Evolutionary conservation across 2,329 filamentous ascomycete species (phyloP).

Genomic region (Stylonectria norvegica): DNA sequence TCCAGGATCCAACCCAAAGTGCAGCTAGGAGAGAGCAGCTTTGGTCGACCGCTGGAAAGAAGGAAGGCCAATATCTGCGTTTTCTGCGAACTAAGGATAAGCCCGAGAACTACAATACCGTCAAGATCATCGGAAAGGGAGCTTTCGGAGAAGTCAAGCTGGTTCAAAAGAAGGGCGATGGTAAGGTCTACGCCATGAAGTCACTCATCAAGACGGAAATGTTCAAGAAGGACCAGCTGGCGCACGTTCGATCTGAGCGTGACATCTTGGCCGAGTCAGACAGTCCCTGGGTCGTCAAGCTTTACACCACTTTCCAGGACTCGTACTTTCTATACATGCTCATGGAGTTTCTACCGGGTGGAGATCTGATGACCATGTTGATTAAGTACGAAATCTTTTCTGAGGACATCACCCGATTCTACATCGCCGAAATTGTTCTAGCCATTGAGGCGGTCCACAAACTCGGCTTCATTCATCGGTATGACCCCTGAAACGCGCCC

Average conservation of each 20-base stretch:
- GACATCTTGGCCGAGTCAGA: slow-evolving; percentile 99
- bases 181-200: slow-evolving; percentile 97
- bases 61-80: slow-evolving; percentile 88
- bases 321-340: slow-evolving; percentile 95
- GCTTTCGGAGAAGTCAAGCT: slow-evolving; percentile 98
- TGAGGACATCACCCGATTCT: slow-evolving; percentile 97
- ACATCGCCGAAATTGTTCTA: slow-evolving; percentile 96
- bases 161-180: slow-evolving; percentile 92
- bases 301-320: slow-evolving; percentile 98
- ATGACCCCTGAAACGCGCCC: slow-evolving; percentile 33
- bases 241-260: slow-evolving; percentile 94
- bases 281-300: slow-evolving; percentile 98
- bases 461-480: slow-evolving; percentile 97
- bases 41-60: slow-evolving; percentile 77
- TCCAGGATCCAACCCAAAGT: slow-evolving; percentile 72
- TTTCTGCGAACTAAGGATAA: slow-evolving; percentile 92
- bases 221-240: slow-evolving; percentile 98
- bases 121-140: slow-evolving; percentile 99
- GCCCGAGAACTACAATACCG: slow-evolving; percentile 89
- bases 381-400: slow-evolving; percentile 99
- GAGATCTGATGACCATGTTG: slow-evolving; percentile 99
- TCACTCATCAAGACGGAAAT: slow-evolving; percentile 98
- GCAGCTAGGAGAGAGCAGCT: slow-evolving; percentile 78
- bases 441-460: slow-evolving; percentile 99
- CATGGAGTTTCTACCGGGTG: slow-evolving; percentile 98